phyloP scores from a whole-genome alignment of 257 asterid genomes.

The Jaltomata sinuosa region DNA sequence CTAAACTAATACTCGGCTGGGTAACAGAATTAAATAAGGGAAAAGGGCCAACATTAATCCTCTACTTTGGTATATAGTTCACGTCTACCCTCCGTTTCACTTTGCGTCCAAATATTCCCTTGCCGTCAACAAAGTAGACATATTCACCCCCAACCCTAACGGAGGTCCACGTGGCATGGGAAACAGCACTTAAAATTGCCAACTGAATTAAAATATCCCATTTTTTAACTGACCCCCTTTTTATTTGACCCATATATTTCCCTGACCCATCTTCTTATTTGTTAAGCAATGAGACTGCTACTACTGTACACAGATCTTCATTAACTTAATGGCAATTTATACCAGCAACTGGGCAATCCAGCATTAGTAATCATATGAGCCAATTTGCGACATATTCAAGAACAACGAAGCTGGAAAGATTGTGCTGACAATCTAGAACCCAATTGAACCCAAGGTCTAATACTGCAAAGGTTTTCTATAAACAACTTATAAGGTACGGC shows the following conservation, averaged over 20 bases:
- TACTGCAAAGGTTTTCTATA: not conserved
- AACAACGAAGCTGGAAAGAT: constrained; percentile 59
- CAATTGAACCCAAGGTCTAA: not conserved
- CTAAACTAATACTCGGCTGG: not conserved
- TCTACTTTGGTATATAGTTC: not conserved
- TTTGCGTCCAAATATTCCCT: not conserved
- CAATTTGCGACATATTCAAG: constrained; percentile 61
- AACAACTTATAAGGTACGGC: not conserved
- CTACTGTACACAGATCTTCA: not conserved
- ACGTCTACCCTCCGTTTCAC: not conserved
- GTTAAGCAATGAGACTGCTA: not conserved
- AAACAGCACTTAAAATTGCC: not conserved
- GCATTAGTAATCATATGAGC: not conserved
- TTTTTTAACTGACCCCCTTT: not conserved
- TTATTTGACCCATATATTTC: not conserved
- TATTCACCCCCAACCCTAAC: not conserved
- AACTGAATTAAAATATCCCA: not conserved
- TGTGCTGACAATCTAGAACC: constrained; percentile 27
- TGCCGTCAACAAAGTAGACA: not conserved
- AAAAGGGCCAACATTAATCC: not conserved
- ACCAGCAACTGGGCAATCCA: not conserved
- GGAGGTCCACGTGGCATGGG: not conserved
- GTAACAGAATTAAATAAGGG: not conserved
- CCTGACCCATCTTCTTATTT: not conserved
- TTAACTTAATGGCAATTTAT: not conserved